phyloP scores from a whole-genome alignment of 495 filamentous ascomycete genomes.

The Rhizodiscina lignyota region DNA sequence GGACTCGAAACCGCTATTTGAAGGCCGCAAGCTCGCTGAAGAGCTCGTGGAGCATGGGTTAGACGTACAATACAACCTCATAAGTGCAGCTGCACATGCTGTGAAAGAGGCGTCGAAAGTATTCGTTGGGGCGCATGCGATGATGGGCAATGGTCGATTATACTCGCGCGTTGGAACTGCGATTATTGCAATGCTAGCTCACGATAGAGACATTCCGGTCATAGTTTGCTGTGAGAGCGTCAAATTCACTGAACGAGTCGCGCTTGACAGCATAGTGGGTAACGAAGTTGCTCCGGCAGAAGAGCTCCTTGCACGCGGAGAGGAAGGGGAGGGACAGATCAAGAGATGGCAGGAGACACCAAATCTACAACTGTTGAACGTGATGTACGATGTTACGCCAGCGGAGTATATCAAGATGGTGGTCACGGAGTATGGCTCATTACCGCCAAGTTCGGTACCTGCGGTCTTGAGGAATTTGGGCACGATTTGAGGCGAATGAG shows the following conservation, averaged over 20 bases:
- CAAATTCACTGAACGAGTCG: slow-evolving; percentile 86
- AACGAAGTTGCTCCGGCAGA: slow-evolving; percentile 73
- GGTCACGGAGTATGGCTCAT: slow-evolving; percentile 75
- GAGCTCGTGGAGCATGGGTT: slow-evolving; percentile 51
- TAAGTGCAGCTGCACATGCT: slow-evolving; percentile 55
- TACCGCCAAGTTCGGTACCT: slow-evolving; percentile 72
- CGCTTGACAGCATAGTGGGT: slow-evolving; percentile 76
- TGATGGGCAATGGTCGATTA: slow-evolving; percentile 78
- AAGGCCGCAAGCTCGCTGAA: slow-evolving; percentile 60
- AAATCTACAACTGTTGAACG: slow-evolving; percentile 56
- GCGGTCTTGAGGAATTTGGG: slow-evolving; percentile 34
- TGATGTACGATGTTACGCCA: slow-evolving; percentile 92
- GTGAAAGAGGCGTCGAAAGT: slow-evolving; percentile 63
- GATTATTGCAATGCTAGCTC: slow-evolving; percentile 73
- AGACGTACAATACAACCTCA: slow-evolving; percentile 61
- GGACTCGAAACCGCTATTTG: slow-evolving; percentile 65
- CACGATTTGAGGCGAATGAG: slow-evolving; percentile 13
- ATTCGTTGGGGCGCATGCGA: slow-evolving; percentile 73
- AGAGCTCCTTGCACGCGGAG: slow-evolving; percentile 34
- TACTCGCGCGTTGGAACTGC: slow-evolving; percentile 81
- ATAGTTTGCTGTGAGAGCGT: slow-evolving; percentile 86
- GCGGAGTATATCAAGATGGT: slow-evolving; percentile 76
- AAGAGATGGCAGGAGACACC: slow-evolving; percentile 42
- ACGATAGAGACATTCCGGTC: slow-evolving; percentile 57
- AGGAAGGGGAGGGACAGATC: slow-evolving; percentile 24